Evolutionary conservation across 768 basidiomycete species (phyloP), one percentile per base, ranked within the genome.

Genomic region (Fomitopsis serialis): DNA sequence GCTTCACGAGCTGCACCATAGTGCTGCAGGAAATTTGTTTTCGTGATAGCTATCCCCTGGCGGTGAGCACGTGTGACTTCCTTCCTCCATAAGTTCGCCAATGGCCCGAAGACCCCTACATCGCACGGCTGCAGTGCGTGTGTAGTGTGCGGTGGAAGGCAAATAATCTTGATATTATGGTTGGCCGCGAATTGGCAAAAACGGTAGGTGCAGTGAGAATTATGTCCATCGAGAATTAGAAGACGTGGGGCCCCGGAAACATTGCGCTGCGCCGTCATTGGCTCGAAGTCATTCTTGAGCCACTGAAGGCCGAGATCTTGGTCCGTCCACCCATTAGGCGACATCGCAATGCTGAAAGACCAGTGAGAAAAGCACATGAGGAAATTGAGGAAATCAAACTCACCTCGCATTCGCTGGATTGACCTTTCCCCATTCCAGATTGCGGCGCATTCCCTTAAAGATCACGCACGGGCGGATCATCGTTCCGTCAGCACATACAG

Each of bases 141-240:
- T 0, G 75, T 78, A 0, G 65, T 72, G 34, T 78, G 71, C 22
- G 73, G 63, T 2, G 73, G 77, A 36, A 76, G 62, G 25, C 52
- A 60, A 42, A 70, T 64, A 10, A 76, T 42, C 1, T 68, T 48
- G 34, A 74, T 66, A n/a, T 63, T 57, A 49, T 71, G 48, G 40
- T 61, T 29, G 3, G 52, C 25, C 2, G 70, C 74, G 22, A 67
- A 49, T 13, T 63, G 43, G n/a, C 58, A 50, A 34, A 74, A 61
- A 1, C 54, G n/a, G 0, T 54, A 25, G 0, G 61, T 66, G 32
- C 55, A 54, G 58, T 79, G 77, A 0, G 75, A 78, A 29, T 65
- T 67, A 62, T 79, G 77, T 1, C 76, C 74, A 66, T 78, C 70
- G 17, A 65, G 66, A 24, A 76, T 69, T 19, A 79, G 70, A 0